phyloP scores from a whole-genome alignment of 495 filamentous ascomycete species.

The Pyrenula aspistea region DNA sequence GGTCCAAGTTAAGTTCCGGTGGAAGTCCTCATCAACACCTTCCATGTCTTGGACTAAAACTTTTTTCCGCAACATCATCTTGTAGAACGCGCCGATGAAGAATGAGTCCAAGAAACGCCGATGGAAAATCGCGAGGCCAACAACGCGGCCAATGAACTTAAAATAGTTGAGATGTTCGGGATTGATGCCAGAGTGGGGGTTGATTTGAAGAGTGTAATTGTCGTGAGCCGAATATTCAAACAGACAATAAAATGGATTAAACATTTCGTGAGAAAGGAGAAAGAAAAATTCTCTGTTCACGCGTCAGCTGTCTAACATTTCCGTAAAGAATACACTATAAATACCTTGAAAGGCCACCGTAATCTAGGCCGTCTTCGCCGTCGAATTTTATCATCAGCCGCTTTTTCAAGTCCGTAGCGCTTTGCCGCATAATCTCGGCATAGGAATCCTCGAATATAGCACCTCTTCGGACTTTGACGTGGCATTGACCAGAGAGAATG shows the following conservation, averaged over 20 bases:
- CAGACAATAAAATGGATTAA: constrained; percentile 99
- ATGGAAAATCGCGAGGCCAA: constrained; percentile 97
- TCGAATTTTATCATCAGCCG: constrained; percentile 99
- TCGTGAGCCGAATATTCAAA: constrained; percentile 99
- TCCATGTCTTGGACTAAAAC: constrained; percentile 95
- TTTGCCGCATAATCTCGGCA: constrained; percentile 94
- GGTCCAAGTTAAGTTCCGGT: constrained; percentile 91
- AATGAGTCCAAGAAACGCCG: constrained; percentile 95
- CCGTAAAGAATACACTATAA: background rate
- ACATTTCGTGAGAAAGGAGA: constrained; percentile 99
- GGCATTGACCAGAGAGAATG: constrained; percentile 91
- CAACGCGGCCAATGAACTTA: constrained; percentile 98
- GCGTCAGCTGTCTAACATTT: constrained; percentile 16
- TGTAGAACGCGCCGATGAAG: constrained; percentile 99
- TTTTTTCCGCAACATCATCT: constrained; percentile 95
- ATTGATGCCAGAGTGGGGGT: constrained; percentile 98
- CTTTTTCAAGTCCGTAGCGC: constrained; percentile 93
- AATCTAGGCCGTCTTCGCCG: constrained; percentile 94
- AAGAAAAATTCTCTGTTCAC: constrained; percentile 90
- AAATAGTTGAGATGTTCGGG: constrained; percentile 99
- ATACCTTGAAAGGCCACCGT: constrained; percentile 87
- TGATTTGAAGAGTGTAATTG: constrained; percentile 99
- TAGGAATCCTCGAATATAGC: constrained; percentile 99
- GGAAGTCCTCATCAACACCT: constrained; percentile 94
- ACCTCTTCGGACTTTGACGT: constrained; percentile 90